Evolutionary conservation across 1,139 yeast genomes (phyloP), one percentile per base, ranked within the genome.

Genomic region (Saccharomycopsis crataegensis): DNA sequence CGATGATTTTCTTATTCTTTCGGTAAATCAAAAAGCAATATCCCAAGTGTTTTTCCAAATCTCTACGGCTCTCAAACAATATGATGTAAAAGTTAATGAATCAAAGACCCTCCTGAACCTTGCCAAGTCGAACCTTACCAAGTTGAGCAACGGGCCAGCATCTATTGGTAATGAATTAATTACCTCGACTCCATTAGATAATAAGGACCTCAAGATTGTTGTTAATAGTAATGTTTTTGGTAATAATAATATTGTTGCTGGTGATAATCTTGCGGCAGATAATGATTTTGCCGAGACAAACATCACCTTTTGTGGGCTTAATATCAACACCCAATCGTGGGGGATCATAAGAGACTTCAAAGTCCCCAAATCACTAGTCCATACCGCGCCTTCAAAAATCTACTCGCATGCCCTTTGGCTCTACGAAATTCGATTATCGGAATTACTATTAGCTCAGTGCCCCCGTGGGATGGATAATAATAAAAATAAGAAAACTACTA

Each of bases 1-100:
- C 0, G 99, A 93, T 67, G 99, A 93, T 65, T 93, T 93, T 62
- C 64, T 93, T 42, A 71, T 88, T 31, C 67, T 91, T 0, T 76
- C 95, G 0, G 72, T 8, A 40, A 51, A 0, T 57, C 62, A 8
- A 60, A 31, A 32, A 33, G 41, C n/a, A 22, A 44, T 46, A 5
- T 8, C 16, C 34, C 9, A 33, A 22, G 38, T n/a, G 28, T 52
- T 28, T 36, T 68, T 1, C 0, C 58, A 53, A 47, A 72, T 70
- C 5, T 63, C 47, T 28, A 57, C 45, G 7, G 65, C 71, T 52
- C 59, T 64, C 36, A 56, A 57, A 0, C 46, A 72, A 0, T 85
- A 78, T 64, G 91, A 91, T 2, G 82, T 88, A 0, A 65, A 59
- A 16, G 73, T 83, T 6, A 88, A 88, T 58, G 67, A 70, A 7